Base-by-base conservation (phyloP, 1,284 basidiomycete genomes). In the Microbotryum intermedium region DNA sequence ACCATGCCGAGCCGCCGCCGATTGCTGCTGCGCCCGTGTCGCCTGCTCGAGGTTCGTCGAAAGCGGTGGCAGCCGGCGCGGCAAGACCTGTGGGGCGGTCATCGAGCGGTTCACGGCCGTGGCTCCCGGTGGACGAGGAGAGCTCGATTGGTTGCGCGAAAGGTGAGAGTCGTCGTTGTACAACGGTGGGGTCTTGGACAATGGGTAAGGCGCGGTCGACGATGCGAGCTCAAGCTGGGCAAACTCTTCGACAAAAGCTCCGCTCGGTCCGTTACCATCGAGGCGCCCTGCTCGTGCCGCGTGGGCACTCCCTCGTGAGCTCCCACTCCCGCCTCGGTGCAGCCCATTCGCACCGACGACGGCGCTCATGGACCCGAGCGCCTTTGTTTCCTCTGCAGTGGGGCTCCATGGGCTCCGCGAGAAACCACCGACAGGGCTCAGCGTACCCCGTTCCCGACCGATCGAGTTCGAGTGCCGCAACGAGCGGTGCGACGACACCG, bases 1-100 rank as follows among this genome's bases (percentile, higher is more conserved):
- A n/a, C 77, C 75, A 16, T 59, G 63, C 9, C 63, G 55, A 6
- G 52, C 25, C 10, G n/a, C 55, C 55, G 48, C 28, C 25, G 20
- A 28, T 29, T 26, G 29, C 28, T 50, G 49, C 49, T 20, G 29
- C 23, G 49, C 26, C 18, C 18, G 49, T 28, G 25, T 26, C 16
- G 23, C 13, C 21, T 23, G 39, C 25, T 67, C 66, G 1, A 60
- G 21, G 9, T 46, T 54, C 5, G 66, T 67, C 59, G 59, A 58
- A 21, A 67, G 63, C 6, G 63, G 63, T 1, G 66, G 44, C 13
- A 67, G 63, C 1, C 66, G 60, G 9, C 66, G 60, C 10, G 29
- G 26, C 21, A 49, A 2, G 29, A n/a, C 11, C 23, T 16, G n/a
- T 47, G 7, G 44, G 43, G 42, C 20, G 1, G 26, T 48, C 50